These are phyloP conservation scores for Chrysosporium queenslandicum DNA, from an alignment of 2,329 filamentous ascomycete species.

Conservation along the genomic window DNA sequence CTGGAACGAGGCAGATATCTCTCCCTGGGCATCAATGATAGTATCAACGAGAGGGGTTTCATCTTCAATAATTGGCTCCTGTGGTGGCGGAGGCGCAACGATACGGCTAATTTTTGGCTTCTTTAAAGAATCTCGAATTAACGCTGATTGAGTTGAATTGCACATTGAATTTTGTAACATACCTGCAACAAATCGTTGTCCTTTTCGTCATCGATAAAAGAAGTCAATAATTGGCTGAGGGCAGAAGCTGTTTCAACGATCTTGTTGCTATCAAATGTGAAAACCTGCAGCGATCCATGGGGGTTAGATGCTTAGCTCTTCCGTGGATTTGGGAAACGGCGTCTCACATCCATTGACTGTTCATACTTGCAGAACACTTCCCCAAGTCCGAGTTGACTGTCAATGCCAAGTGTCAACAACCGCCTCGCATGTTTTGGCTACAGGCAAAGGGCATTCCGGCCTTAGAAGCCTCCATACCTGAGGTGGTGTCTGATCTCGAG, in stretches of 20 bases:
- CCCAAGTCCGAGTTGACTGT: background rate
- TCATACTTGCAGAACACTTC: slow-evolving; percentile 20
- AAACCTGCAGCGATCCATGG: slow-evolving; percentile 19
- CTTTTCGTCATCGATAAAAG: slow-evolving; percentile 25
- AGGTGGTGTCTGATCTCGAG: slow-evolving; percentile 21
- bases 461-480: slow-evolving; percentile 17
- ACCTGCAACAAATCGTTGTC: slow-evolving; percentile 29
- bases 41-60: slow-evolving; percentile 1
- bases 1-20: background rate
- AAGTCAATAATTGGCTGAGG: slow-evolving; percentile 17
- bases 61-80: slow-evolving; percentile 18
- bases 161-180: background rate
- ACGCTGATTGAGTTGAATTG: background rate
- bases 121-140: slow-evolving; percentile 14
- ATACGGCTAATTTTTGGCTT: slow-evolving; percentile 24
- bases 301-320: no score
- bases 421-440: background rate
- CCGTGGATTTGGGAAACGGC: background rate
- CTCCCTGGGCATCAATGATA: slow-evolving; percentile 4
- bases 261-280: slow-evolving; percentile 21
- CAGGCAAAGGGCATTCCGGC: background rate
- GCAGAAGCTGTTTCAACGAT: slow-evolving; percentile 12
- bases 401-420: background rate
- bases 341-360: slow-evolving; percentile 17
- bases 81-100: slow-evolving; percentile 17